Percentiles rank a stretch among this genome's conserved stretches.
Evolutionary conservation across 225 moss, liverwort and hornwort species (phyloP).

Genomic region (Marchantia polymorpha): DNA sequence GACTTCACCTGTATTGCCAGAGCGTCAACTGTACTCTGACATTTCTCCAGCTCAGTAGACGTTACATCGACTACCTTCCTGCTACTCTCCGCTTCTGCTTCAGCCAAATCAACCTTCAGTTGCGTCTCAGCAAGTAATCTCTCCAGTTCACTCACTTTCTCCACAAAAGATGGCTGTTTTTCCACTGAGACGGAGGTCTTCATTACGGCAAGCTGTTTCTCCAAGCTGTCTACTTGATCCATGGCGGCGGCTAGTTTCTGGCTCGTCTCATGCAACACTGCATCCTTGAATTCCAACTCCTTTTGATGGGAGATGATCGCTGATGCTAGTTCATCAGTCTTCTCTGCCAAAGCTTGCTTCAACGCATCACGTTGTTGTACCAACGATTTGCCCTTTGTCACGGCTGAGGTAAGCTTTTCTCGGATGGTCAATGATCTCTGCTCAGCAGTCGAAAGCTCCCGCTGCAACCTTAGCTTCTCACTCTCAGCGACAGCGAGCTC

Average conservation of each 20-base stretch:
- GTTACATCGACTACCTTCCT: slow-evolving; percentile 24
- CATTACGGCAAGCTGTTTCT: slow-evolving; percentile 25
- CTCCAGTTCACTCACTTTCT: slow-evolving; percentile 26
- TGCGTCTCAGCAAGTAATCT: slow-evolving; percentile 44
- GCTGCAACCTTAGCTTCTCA: slow-evolving; percentile 30
- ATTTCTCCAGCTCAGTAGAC: slow-evolving; percentile 35
- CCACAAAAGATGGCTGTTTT: slow-evolving; percentile 11
- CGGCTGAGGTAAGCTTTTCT: slow-evolving; percentile 34
- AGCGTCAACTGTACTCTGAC: slow-evolving; percentile 29
- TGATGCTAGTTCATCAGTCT: slow-evolving; percentile 41
- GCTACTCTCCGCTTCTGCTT: slow-evolving; percentile 34
- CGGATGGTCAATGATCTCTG: slow-evolving; percentile 17
- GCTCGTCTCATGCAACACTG: slow-evolving; percentile 1
- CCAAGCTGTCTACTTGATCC: slow-evolving; percentile 17
- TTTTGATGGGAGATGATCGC: slow-evolving; percentile 35
- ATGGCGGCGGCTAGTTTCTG: slow-evolving; percentile 22
- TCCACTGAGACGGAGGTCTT: slow-evolving; percentile 1
- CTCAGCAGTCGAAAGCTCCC: slow-evolving; percentile 25
- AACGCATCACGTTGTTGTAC: slow-evolving; percentile 36
- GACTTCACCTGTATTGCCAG: slow-evolving; percentile 34
- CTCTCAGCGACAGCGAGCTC: slow-evolving; percentile 21
- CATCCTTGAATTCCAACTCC: slow-evolving; percentile 30
- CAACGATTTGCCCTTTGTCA: slow-evolving; percentile 38
- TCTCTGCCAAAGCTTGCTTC: slow-evolving; percentile 35
- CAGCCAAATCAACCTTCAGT: slow-evolving; percentile 28